phyloP scores from a whole-genome alignment of 352 stramenopile genomes.

The Globisporangium lucens region DNA sequence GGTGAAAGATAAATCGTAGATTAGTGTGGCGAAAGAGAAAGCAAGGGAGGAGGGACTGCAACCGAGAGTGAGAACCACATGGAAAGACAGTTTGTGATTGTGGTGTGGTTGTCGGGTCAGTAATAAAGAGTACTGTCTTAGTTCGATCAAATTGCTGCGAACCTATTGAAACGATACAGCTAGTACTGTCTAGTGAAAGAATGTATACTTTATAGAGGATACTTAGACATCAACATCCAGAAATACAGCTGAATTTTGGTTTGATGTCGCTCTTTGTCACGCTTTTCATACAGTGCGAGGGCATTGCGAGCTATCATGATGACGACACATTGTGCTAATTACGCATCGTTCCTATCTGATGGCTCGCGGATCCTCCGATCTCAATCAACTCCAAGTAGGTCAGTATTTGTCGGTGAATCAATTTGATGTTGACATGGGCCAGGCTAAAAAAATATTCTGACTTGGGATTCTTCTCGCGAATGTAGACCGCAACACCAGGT shows the following conservation, averaged over 20 bases:
- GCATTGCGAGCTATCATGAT: no score
- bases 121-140: not conserved
- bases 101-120: not conserved
- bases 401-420: not conserved
- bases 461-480: no score
- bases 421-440: no score
- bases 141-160: not conserved
- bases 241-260: not conserved
- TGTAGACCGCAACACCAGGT: no score
- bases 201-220: not conserved
- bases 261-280: not conserved
- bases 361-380: not conserved
- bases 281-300: no score
- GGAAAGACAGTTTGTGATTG: constrained; percentile 7
- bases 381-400: not conserved
- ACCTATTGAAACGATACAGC: not conserved
- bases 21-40: not conserved
- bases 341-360: no score
- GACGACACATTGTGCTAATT: no score
- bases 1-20: not conserved
- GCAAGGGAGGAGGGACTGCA: no score
- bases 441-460: no score
- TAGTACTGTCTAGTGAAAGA: no score
- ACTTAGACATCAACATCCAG: not conserved
- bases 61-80: not conserved